Evolutionary conservation across 805 yeast genomes (phyloP).

Genomic region (Komagataella ulmi): DNA sequence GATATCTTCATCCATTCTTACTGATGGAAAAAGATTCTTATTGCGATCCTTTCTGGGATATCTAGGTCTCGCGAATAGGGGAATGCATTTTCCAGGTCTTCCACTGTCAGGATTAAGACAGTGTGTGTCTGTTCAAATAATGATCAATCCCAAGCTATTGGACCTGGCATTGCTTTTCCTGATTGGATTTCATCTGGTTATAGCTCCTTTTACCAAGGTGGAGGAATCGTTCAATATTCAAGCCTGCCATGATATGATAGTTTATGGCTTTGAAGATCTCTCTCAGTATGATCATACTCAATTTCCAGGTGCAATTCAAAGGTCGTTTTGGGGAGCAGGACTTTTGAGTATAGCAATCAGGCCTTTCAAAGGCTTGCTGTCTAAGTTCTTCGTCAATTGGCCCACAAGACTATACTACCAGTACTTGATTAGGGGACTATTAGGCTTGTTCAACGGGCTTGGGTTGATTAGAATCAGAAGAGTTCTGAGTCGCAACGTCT

Average conservation of each 20-base stretch:
- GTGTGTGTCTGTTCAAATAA: background rate
- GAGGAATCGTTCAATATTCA: slow-evolving; percentile 90
- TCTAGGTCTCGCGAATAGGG: background rate
- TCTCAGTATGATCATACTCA: slow-evolving; percentile 53
- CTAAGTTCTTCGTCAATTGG: slow-evolving; percentile 3
- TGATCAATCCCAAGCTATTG: slow-evolving; percentile 1
- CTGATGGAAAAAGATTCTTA: background rate
- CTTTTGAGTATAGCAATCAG: slow-evolving; percentile 33
- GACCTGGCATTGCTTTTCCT: slow-evolving; percentile 25
- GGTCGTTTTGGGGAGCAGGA: slow-evolving; percentile 69
- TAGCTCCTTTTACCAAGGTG: slow-evolving; percentile 80
- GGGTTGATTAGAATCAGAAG: slow-evolving; percentile 39
- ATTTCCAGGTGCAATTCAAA: slow-evolving; percentile 85
- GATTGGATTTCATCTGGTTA: slow-evolving; percentile 32
- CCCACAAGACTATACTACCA: slow-evolving; percentile 33
- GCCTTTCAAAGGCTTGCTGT: slow-evolving; percentile 15
- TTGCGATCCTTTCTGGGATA: background rate
- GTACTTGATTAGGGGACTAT: slow-evolving; percentile 36
- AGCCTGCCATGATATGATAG: slow-evolving; percentile 72
- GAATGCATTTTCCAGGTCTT: background rate
- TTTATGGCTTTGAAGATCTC: slow-evolving; percentile 38
- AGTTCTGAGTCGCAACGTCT: slow-evolving; percentile 14
- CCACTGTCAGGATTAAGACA: background rate
- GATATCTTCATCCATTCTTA: slow-evolving; percentile 3
- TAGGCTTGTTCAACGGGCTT: slow-evolving; percentile 50